phyloP scores from a whole-genome alignment of 2,329 filamentous ascomycete species.

The Fusarium sterilihyphosum region DNA sequence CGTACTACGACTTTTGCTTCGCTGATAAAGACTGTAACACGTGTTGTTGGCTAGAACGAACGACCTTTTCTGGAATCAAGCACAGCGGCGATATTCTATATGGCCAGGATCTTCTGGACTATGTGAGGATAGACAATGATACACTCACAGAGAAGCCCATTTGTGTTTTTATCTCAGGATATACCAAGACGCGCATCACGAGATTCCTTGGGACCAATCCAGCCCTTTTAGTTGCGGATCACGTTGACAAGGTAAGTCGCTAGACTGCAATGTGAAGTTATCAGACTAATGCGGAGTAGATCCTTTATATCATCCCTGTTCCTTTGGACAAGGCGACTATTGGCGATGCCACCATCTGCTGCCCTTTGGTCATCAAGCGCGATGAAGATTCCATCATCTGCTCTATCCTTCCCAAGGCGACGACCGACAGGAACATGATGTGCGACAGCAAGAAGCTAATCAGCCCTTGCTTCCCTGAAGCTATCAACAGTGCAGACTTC shows the following conservation, averaged over 20 bases:
- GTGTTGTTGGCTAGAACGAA: neutral
- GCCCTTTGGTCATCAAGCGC: slow-evolving; percentile 7
- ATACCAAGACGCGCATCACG: neutral
- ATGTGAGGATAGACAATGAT: neutral
- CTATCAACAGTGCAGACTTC: slow-evolving; percentile 2
- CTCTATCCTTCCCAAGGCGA: neutral
- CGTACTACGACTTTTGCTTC: slow-evolving; percentile 20
- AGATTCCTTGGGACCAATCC: neutral
- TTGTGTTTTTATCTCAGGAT: slow-evolving; percentile 12
- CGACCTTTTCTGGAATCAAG: neutral
- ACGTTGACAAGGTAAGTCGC: slow-evolving; percentile 1
- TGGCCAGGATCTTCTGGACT: neutral
- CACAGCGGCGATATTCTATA: neutral
- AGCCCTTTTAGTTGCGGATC: neutral
- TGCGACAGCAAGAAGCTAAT: neutral
- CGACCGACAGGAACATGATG: neutral
- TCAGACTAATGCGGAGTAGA: neutral
- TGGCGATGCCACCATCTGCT: slow-evolving; percentile 3
- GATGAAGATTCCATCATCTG: neutral
- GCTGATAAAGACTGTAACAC: neutral
- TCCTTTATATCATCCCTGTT: slow-evolving; percentile 8
- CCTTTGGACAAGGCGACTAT: slow-evolving; percentile 14
- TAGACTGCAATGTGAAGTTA: fast-evolving
- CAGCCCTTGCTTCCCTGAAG: slow-evolving; percentile 6
- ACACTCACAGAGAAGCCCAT: neutral